Percentiles rank a stretch among this genome's conserved stretches.
phyloP scores from a whole-genome alignment of 495 filamentous ascomycete species.

The Talaromyces liani region DNA sequence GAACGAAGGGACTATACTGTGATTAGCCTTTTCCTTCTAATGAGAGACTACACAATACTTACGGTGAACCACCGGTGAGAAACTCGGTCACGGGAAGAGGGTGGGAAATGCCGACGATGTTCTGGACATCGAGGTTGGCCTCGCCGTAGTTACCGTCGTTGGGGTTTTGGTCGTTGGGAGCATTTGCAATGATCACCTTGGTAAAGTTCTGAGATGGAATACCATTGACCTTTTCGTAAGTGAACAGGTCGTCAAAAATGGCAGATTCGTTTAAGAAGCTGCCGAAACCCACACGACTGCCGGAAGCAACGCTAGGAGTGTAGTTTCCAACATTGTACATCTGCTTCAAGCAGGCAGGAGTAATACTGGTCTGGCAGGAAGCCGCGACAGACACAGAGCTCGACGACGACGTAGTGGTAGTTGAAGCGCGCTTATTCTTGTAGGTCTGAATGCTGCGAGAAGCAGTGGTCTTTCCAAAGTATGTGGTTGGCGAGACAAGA shows the following conservation, averaged over 20 bases:
- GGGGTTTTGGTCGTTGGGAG: slow-evolving; percentile 38
- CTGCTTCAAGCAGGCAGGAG: slow-evolving; percentile 51
- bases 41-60: slow-evolving; percentile 7
- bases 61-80: slow-evolving; percentile 52
- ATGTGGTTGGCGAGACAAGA: slow-evolving; percentile 52
- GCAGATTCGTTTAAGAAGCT: slow-evolving; percentile 48
- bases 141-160: slow-evolving; percentile 38
- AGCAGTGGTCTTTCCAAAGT: slow-evolving; percentile 41
- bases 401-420: slow-evolving; percentile 9
- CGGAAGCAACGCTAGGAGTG: slow-evolving; percentile 33
- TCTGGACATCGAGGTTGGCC: slow-evolving; percentile 65
- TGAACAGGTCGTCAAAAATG: slow-evolving; percentile 26
- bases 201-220: slow-evolving; percentile 47
- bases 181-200: slow-evolving; percentile 49
- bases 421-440: slow-evolving; percentile 13
- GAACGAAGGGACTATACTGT: slow-evolving; percentile 38
- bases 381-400: slow-evolving; percentile 16
- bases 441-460: slow-evolving; percentile 9
- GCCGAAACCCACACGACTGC: slow-evolving; percentile 47
- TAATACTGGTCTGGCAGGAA: slow-evolving; percentile 45
- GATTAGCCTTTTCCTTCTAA: not conserved
- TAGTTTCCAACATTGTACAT: slow-evolving; percentile 52
- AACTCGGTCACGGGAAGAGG: slow-evolving; percentile 53
- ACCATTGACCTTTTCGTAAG: slow-evolving; percentile 21
- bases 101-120: slow-evolving; percentile 46